phyloP scores from a whole-genome alignment of 108 stramenopile species.

The Nitzschia sp. region DNA sequence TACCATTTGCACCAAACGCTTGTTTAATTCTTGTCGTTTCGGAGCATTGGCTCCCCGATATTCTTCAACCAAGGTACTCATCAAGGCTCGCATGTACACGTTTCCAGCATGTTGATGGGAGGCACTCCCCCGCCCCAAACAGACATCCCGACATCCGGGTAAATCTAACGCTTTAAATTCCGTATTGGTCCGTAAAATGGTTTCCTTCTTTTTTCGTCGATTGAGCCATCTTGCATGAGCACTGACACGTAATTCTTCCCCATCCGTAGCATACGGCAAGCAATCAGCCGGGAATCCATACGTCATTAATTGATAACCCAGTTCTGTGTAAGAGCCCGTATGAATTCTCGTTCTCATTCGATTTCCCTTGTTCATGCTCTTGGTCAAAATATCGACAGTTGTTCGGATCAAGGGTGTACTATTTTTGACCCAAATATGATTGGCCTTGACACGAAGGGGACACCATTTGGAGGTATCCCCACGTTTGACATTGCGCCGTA shows the following conservation, averaged over 20 bases:
- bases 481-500: not conserved
- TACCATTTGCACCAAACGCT: not conserved
- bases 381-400: not conserved
- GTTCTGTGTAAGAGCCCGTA: conserved; percentile 23
- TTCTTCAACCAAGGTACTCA: not conserved
- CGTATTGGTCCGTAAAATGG: not conserved
- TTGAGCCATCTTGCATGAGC: not conserved
- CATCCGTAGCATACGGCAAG: conserved; percentile 20
- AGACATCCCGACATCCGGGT: conserved; percentile 9
- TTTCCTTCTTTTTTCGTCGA: conserved; percentile 4
- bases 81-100: conserved; percentile 7
- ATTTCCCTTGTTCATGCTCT: not conserved
- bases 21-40: conserved; percentile 1
- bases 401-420: not conserved
- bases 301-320: conserved; percentile 18
- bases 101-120: conserved; percentile 20
- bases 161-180: conserved; percentile 8
- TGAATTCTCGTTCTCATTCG: conserved; percentile 6
- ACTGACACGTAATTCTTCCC: not conserved
- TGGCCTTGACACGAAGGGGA: conserved; percentile 5
- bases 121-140: conserved; percentile 5
- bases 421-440: conserved; percentile 5
- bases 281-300: conserved; percentile 25
- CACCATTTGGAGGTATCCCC: not conserved
- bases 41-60: not conserved